Conservation (phyloP, 2,329 filamentous ascomycete species). For the Ascochyta clinopodiicola region DNA sequence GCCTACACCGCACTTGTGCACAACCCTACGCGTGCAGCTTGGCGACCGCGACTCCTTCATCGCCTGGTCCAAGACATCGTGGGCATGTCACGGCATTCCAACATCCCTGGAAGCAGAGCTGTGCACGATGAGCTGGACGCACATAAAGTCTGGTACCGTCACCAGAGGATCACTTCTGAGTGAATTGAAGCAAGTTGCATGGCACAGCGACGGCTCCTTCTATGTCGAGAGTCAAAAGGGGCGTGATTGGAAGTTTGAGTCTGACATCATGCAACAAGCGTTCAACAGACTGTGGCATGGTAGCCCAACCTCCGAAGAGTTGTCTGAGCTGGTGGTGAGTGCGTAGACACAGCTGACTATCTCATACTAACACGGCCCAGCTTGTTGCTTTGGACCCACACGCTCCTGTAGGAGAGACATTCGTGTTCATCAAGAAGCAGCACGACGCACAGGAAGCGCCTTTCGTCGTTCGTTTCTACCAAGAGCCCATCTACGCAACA, state of each 20-base stretch:
- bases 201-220: slow-evolving; percentile 32
- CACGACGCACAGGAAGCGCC: slow-evolving; percentile 13
- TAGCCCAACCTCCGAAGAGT: background rate
- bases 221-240: slow-evolving; percentile 19
- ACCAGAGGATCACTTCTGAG: slow-evolving; percentile 22
- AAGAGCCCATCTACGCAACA: slow-evolving; percentile 22
- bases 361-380: slow-evolving; percentile 22
- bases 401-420: slow-evolving; percentile 26
- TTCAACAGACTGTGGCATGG: slow-evolving; percentile 30
- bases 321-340: slow-evolving; percentile 31
- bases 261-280: slow-evolving; percentile 11
- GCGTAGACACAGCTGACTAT: background rate
- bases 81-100: slow-evolving; percentile 28
- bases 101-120: slow-evolving; percentile 10
- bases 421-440: slow-evolving; percentile 37
- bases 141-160: background rate
- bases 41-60: slow-evolving; percentile 33
- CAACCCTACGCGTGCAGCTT: slow-evolving; percentile 33
- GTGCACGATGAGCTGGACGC: slow-evolving; percentile 10
- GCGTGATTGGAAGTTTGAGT: slow-evolving; percentile 21
- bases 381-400: slow-evolving; percentile 33
- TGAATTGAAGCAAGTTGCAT: slow-evolving; percentile 20
- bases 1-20: background rate
- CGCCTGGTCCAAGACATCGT: slow-evolving; percentile 26
- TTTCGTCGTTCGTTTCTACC: slow-evolving; percentile 28